Conservation (phyloP, 2,329 filamentous ascomycete genomes). For the Moelleriella libera region DNA sequence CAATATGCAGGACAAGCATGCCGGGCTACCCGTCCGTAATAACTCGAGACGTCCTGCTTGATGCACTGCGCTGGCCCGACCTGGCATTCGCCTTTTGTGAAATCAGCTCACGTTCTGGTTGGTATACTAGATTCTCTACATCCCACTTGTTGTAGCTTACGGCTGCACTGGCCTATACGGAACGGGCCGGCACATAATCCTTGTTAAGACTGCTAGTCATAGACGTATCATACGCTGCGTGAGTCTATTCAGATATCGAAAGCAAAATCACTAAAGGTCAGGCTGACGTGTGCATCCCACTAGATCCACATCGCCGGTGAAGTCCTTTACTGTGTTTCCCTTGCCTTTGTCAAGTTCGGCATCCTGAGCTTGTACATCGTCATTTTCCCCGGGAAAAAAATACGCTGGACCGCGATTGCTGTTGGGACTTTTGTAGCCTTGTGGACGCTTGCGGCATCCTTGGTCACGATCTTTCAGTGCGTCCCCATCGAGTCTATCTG, state of each 20-base stretch:
- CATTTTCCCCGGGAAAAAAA: neutral
- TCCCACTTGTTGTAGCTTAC: neutral
- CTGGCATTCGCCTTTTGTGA: too few relatives aligned
- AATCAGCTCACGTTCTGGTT: neutral
- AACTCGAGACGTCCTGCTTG: neutral
- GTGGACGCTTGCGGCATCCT: neutral
- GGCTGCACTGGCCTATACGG: neutral
- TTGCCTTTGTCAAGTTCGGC: neutral
- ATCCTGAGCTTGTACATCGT: neutral
- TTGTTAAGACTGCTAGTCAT: neutral
- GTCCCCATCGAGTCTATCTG: neutral
- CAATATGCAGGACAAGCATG: too few relatives aligned
- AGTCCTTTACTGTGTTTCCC: neutral
- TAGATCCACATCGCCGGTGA: neutral
- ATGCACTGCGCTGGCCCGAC: too few relatives aligned
- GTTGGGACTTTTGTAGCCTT: neutral
- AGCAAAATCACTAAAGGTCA: too few relatives aligned
- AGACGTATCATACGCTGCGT: too few relatives aligned
- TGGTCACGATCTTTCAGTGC: neutral
- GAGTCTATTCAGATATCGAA: too few relatives aligned
- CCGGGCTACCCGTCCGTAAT: too few relatives aligned
- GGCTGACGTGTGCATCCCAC: too few relatives aligned
- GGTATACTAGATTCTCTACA: neutral
- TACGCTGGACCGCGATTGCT: neutral
- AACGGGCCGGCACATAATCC: neutral